These are phyloP conservation scores for Gossypium davidsonii DNA, from an alignment of 441 rosid genomes.

Conservation along the genomic window DNA sequence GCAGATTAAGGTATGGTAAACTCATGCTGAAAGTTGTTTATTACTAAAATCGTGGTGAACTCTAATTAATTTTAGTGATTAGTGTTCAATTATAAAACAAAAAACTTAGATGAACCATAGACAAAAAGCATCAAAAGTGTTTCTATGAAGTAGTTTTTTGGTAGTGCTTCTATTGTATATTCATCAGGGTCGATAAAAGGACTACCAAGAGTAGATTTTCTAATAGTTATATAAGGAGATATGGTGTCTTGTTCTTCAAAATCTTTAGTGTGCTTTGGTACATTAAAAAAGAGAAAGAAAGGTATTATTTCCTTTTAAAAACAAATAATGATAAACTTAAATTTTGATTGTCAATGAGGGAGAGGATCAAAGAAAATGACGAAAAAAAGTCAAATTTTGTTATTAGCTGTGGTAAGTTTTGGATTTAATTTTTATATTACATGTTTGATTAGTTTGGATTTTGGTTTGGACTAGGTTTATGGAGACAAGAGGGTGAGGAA, in stretches of 20 bases:
- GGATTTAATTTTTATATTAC: too few relatives aligned
- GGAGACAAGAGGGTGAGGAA: too few relatives aligned
- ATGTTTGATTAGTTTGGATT: too few relatives aligned
- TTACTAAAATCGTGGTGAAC: neutral
- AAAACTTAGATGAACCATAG: neutral
- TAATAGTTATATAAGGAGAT: neutral
- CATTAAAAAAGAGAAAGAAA: too few relatives aligned
- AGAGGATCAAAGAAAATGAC: neutral
- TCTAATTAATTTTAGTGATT: too few relatives aligned
- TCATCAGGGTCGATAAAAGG: neutral
- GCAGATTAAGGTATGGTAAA: neutral
- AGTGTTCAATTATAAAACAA: neutral
- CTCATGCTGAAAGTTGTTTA: neutral
- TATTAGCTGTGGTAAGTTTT: too few relatives aligned
- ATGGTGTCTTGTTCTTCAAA: neutral
- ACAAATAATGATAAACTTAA: neutral
- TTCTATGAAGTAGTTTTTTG: neutral
- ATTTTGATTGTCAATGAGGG: neutral
- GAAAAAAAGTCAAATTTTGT: neutral
- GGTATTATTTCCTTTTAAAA: too few relatives aligned
- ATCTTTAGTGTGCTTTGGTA: neutral
- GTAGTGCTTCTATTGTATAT: conserved; percentile 1
- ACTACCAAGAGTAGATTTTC: neutral
- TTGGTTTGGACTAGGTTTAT: too few relatives aligned
- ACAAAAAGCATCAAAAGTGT: neutral